Conservation (phyloP, 108 stramenopile genomes). For the Discostella stelligeroides region DNA sequence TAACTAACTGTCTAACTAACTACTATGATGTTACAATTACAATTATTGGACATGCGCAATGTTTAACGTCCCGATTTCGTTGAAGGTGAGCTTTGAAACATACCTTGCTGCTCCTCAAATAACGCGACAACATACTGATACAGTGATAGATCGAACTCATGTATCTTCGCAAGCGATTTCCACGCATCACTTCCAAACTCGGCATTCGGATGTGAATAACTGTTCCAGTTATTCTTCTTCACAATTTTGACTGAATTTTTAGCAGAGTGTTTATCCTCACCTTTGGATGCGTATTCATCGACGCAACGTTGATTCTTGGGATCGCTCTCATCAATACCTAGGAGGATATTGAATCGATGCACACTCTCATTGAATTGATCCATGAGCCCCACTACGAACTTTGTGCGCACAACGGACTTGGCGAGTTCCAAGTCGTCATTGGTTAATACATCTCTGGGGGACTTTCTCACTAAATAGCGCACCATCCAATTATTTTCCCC, state of each 20-base stretch:
- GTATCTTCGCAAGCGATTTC: slow-evolving; percentile 25
- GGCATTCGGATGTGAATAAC: slow-evolving; percentile 34
- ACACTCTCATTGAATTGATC: slow-evolving; percentile 43
- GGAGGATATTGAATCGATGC: slow-evolving; percentile 43
- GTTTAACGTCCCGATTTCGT: too few species aligned
- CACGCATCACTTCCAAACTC: slow-evolving; percentile 31
- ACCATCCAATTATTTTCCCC: slow-evolving; percentile 55
- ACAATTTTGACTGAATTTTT: slow-evolving; percentile 7
- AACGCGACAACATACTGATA: slow-evolving; percentile 28
- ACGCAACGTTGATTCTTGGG: slow-evolving; percentile 25
- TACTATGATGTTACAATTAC: too few species aligned
- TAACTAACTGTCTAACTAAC: too few species aligned
- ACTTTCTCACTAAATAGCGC: slow-evolving; percentile 37
- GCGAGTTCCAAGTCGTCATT: slow-evolving; percentile 44
- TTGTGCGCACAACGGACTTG: slow-evolving; percentile 48
- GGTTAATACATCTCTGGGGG: slow-evolving; percentile 11
- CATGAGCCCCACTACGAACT: slow-evolving; percentile 43
- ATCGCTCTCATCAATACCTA: slow-evolving; percentile 36
- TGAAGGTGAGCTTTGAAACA: slow-evolving; percentile 16
- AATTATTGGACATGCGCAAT: too few species aligned
- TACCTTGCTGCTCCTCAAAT: slow-evolving; percentile 20
- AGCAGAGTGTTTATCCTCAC: slow-evolving; percentile 1
- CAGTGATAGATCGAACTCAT: slow-evolving; percentile 32
- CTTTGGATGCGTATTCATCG: slow-evolving; percentile 18
- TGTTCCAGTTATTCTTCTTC: slow-evolving; percentile 36